Evolutionary conservation across 2,329 filamentous ascomycete genomes (phyloP).

Genomic region (Fusarium newnesense): DNA sequence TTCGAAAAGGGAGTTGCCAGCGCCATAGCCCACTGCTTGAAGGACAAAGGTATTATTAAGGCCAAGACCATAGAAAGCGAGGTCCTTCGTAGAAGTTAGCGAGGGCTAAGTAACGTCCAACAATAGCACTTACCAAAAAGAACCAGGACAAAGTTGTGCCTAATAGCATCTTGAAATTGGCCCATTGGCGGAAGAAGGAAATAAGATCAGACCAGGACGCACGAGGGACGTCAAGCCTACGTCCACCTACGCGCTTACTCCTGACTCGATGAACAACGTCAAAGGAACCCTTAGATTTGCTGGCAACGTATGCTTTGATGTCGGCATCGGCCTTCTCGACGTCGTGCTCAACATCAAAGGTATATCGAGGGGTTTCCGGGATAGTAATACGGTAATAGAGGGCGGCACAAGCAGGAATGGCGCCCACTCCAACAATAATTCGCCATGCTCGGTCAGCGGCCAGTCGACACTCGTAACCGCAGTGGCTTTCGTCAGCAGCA

Average conservation of each 20-base stretch:
- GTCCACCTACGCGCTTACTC: constrained; percentile 62
- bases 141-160: constrained; percentile 87
- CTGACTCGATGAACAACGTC: constrained; percentile 61
- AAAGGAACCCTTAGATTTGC: constrained; percentile 58
- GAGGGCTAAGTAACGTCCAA: accelerated
- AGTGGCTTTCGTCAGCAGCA: constrained; percentile 57
- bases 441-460: constrained; percentile 87
- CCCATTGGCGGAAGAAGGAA: constrained; percentile 75
- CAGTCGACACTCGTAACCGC: constrained; percentile 70
- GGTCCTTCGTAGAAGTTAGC: constrained; percentile 58
- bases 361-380: constrained; percentile 85
- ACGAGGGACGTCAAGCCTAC: constrained; percentile 70
- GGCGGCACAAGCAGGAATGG: constrained; percentile 79
- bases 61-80: constrained; percentile 75
- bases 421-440: constrained; percentile 82
- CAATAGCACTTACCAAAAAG: constrained; percentile 63
- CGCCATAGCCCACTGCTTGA: constrained; percentile 75
- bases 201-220: constrained; percentile 77
- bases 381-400: constrained; percentile 90
- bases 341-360: constrained; percentile 81
- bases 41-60: constrained; percentile 82
- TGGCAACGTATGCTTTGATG: constrained; percentile 68
- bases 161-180: constrained; percentile 75
- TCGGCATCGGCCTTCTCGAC: constrained; percentile 80
- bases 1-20: constrained; percentile 71